Base-by-base conservation (phyloP, 2,329 filamentous ascomycete species). In the Fusarium poae region DNA sequence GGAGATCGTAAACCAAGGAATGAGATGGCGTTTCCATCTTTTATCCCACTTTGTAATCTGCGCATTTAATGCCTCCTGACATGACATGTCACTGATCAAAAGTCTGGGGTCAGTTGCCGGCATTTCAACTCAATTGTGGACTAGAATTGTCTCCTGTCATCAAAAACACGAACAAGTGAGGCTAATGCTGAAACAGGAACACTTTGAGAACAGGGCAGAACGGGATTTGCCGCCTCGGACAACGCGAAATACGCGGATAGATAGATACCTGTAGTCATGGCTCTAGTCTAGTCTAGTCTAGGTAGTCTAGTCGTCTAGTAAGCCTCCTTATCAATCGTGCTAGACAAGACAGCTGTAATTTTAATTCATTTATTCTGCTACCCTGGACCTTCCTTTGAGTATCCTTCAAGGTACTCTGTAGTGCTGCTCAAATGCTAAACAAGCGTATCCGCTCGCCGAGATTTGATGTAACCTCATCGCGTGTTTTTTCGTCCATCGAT, bases 101-200 rank as follows among this genome's bases (percentile, higher is more conserved):
- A 43, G 40, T 34, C 30, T 23, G 45, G 45, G 21, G 21, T 21
- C 16, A 25, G 11, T 32, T 5, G 10, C 15, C 21, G 23, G 32
- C 30, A 51, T 29, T 29, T 29, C 5, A 12, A 20, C 21, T 20
- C 18, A 23, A 15, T 20, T 2, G 34, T 51, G 34, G 34, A 51
- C 8, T 13, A 9, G 4, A 13, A 27, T 27, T 11, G 3, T 25
- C 23, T 39, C 48, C 48, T 51, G 23, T 40, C 10, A 51, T 51
- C 21, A 51, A 35, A 51, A 51, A 29, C 23, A 51, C 48, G 34
- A 51, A 18, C 48, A 27, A n/a, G 23, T 40, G 12, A 30, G n/a
- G 25, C 27, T 8, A 30, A 45, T 21, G 27, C 48, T 51, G 48
- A 51, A 51, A 51, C 48, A 29, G 18, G n/a, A 34, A 21, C 13